These are phyloP conservation scores for Effrenium voratum DNA, from an alignment of 73 alveolate genomes.

Conservation along the genomic window DNA sequence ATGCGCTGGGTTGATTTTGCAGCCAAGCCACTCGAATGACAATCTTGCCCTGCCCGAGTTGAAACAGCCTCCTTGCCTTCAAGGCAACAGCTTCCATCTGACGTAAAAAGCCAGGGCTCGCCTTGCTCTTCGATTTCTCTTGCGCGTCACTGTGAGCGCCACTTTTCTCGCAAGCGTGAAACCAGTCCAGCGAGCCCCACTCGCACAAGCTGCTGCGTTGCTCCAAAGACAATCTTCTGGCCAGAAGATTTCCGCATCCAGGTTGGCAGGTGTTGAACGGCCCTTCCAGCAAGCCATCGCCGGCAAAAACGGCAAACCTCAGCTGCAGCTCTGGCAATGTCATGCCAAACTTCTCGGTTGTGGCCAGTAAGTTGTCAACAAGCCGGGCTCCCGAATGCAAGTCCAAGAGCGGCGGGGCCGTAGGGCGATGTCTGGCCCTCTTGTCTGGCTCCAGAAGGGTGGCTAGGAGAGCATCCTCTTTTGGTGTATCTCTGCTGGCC, in stretches of 20 bases:
- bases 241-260: not conserved
- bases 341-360: not conserved
- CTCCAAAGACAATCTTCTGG: not conserved
- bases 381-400: not conserved
- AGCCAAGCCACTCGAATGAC: not conserved
- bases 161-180: not conserved
- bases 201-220: not conserved
- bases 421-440: no score
- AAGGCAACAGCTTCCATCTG: not conserved
- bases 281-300: not conserved
- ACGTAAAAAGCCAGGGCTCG: not conserved
- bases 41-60: not conserved
- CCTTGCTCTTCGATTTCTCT: no score
- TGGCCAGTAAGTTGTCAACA: not conserved
- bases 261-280: not conserved
- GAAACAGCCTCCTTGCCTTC: not conserved
- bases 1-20: no score
- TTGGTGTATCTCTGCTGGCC: no score
- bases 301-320: not conserved
- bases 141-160: not conserved
- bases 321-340: not conserved
- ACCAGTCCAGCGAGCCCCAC: not conserved
- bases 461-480: no score
- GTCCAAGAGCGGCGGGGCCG: not conserved
- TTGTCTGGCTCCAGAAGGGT: no score